phyloP scores from a whole-genome alignment of 805 yeast species.

The Clavispora santaluciae region DNA sequence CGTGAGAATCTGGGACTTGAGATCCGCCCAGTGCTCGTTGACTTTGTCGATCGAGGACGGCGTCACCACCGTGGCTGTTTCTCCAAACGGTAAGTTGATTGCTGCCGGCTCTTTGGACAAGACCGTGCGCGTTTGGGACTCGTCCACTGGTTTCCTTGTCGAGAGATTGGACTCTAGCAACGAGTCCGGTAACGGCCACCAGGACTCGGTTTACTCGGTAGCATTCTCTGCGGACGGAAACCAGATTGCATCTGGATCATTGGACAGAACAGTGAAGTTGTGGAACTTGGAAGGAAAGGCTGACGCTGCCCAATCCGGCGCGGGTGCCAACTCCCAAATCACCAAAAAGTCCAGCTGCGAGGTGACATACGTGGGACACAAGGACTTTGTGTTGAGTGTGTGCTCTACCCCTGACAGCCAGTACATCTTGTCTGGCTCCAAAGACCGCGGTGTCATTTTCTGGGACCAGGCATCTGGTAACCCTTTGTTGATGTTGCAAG shows the following conservation, averaged over 20 bases:
- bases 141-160: constrained; percentile 83
- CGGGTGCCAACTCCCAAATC: constrained; percentile 14
- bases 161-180: constrained; percentile 89
- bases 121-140: constrained; percentile 96
- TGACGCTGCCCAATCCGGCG: constrained; percentile 20
- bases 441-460: constrained; percentile 94
- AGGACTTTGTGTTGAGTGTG: constrained; percentile 90
- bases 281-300: constrained; percentile 78
- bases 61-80: constrained; percentile 94
- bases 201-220: constrained; percentile 92
- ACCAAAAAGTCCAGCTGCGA: constrained; percentile 60
- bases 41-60: constrained; percentile 94
- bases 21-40: constrained; percentile 81
- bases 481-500: constrained; percentile 92
- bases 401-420: constrained; percentile 91
- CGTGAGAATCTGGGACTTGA: constrained; percentile 93
- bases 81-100: constrained; percentile 89
- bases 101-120: constrained; percentile 97
- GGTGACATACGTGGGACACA: constrained; percentile 92
- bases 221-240: constrained; percentile 88
- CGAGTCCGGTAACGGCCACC: constrained; percentile 88
- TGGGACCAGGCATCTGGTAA: constrained; percentile 94
- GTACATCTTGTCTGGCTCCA: constrained; percentile 89
- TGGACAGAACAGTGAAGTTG: constrained; percentile 91
- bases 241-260: constrained; percentile 90